A percentile compares a stretch with the other conserved stretches of the same genome.
These are phyloP conservation scores for Whalleya microplaca DNA, from an alignment of 2,329 filamentous ascomycete genomes.

Conservation along the genomic window DNA sequence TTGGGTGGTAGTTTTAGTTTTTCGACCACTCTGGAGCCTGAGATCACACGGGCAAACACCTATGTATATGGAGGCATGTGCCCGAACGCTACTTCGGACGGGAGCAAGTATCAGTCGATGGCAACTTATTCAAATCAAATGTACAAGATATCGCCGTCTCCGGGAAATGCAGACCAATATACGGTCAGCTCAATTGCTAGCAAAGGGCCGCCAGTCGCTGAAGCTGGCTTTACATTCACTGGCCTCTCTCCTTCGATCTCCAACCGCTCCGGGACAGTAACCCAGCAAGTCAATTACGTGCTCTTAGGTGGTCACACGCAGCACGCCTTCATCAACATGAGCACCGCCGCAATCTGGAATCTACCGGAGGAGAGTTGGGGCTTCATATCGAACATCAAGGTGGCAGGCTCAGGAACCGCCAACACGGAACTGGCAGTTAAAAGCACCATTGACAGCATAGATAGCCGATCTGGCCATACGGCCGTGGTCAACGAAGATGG, in stretches of 20 bases:
- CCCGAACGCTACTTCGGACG: slow-evolving; percentile 52
- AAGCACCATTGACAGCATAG: slow-evolving; percentile 52
- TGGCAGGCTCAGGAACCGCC: slow-evolving; percentile 50
- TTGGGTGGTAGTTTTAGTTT: slow-evolving; percentile 67
- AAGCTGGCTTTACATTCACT: slow-evolving; percentile 87
- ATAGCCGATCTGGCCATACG: slow-evolving; percentile 88
- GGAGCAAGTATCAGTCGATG: slow-evolving; percentile 62
- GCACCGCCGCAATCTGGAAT: slow-evolving; percentile 83
- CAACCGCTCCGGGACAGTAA: slow-evolving; percentile 66
- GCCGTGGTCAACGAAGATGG: slow-evolving; percentile 82
- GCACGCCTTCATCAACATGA: slow-evolving; percentile 90
- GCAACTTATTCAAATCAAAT: slow-evolving; percentile 83
- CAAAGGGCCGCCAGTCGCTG: slow-evolving; percentile 70
- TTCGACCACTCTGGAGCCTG: slow-evolving; percentile 60
- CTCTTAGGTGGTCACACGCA: slow-evolving; percentile 85
- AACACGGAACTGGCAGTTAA: slow-evolving; percentile 62
- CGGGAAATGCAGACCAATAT: slow-evolving; percentile 38
- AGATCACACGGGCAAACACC: slow-evolving; percentile 57
- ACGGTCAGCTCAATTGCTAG: slow-evolving; percentile 44
- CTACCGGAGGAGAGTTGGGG: slow-evolving; percentile 86
- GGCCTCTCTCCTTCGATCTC: slow-evolving; percentile 71
- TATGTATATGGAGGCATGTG: slow-evolving; percentile 95
- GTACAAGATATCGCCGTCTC: slow-evolving; percentile 63
- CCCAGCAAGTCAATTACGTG: slow-evolving; percentile 77
- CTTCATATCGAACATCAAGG: slow-evolving; percentile 61